Conservation (phyloP, 805 yeast genomes). For the Wickerhamomyces bisporus region DNA sequence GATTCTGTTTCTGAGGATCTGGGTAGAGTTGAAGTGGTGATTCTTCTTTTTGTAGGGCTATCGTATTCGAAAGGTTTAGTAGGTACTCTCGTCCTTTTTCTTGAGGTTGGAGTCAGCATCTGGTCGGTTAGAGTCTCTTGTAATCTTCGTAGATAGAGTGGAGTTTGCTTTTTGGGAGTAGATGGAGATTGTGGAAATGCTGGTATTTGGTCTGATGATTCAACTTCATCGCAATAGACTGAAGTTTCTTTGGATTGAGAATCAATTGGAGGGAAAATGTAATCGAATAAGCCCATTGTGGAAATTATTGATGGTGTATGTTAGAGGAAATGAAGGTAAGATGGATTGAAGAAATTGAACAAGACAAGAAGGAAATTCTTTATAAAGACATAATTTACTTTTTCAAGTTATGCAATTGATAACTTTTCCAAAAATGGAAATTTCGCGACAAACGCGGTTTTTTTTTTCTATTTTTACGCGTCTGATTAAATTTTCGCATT, state of each 20-base stretch:
- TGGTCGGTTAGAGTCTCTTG: neutral
- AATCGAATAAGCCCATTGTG: neutral
- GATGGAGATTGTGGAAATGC: neutral
- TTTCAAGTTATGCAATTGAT: neutral
- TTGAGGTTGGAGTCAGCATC: neutral
- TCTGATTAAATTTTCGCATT: too few species aligned
- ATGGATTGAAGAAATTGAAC: neutral
- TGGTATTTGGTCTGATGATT: neutral
- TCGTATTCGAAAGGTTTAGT: neutral
- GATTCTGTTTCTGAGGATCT: neutral
- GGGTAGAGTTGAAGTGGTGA: neutral
- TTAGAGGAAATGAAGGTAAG: neutral
- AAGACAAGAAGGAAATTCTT: too few species aligned
- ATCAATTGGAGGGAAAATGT: too few species aligned
- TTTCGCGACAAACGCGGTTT: too few species aligned
- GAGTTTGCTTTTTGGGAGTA: neutral
- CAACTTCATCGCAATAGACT: too few species aligned
- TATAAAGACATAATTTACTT: too few species aligned
- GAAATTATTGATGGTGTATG: too few species aligned
- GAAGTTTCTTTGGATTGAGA: too few species aligned
- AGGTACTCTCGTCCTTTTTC: neutral
- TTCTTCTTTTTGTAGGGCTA: conserved; percentile 3
- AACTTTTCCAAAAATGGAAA: neutral
- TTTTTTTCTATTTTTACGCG: too few species aligned
- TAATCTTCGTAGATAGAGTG: neutral